Evolutionary conservation across 805 yeast species (phyloP), one percentile per base, ranked within the genome.

Genomic region (Schwanniomyces polymorphus): DNA sequence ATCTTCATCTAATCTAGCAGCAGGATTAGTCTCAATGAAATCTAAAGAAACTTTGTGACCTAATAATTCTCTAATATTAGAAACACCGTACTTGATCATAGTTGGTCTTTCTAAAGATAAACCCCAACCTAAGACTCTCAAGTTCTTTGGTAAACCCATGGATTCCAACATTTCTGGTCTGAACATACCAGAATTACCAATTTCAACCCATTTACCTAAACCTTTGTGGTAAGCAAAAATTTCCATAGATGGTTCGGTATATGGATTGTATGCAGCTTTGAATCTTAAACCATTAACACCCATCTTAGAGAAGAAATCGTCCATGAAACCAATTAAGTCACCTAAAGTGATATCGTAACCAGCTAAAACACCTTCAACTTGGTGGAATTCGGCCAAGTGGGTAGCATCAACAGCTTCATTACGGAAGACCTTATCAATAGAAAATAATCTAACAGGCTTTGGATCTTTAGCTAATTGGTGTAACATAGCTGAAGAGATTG

Each of bases 351-450:
- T 76, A 68, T 91, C 86, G 72, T 90, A 92, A 67, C 96, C 99
- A 27, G 98, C 99, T 63, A 94, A 79, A 45, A 94, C 99, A 76
- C 99, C 99, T 75, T 94, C 99, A 52, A 94, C 96, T 76, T 94
- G 99, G 73, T 94, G 98, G 80, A 94, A 94, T 75, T 94, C 99
- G 34, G 99, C 99, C 72, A 94, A 82, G 70, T 94, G 99, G 14
- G 99, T 94, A 44, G 98, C 98, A 68, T 94, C 99, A 44, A 94
- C 99, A 26, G 99, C 98, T 76, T 94, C 99, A 68, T 94, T 94
- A 77, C 99, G 89, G 88, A 94, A 94, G 50, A 94, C 99, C 65
- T 97, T 84, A 70, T 94, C 99, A 61, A 94, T 95, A 42, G 97
- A 88, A 77, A 94, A 94, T 65, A 90, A 79, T 74, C 98, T 84